Percentiles rank a stretch among this genome's conserved stretches.
These are phyloP conservation scores for Pterula multifida DNA, from an alignment of 1,284 basidiomycete genomes.

Conservation along the genomic window DNA sequence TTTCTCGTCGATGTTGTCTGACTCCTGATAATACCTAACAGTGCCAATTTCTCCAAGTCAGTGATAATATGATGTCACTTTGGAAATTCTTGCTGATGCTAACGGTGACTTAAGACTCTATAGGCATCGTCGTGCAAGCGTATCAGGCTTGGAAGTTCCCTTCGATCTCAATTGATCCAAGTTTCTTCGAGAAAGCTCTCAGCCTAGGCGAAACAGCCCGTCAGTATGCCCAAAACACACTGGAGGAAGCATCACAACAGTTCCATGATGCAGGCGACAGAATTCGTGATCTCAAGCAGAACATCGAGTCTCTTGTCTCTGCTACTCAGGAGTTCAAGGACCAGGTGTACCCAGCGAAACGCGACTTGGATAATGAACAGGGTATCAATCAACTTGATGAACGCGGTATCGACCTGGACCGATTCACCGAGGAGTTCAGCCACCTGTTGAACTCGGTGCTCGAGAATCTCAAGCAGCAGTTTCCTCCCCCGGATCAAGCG, in stretches of 20 bases:
- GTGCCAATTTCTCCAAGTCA: too few relatives aligned
- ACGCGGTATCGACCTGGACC: not conserved
- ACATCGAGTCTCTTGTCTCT: not conserved
- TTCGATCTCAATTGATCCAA: not conserved
- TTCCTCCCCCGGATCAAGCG: slow-evolving; percentile 14
- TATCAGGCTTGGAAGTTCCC: too few relatives aligned
- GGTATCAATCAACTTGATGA: not conserved
- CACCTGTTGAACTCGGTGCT: slow-evolving; percentile 6
- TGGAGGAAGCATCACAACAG: not conserved
- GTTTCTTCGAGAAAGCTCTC: not conserved
- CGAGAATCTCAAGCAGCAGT: slow-evolving; percentile 11
- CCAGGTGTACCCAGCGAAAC: not conserved
- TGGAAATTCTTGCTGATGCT: too few relatives aligned
- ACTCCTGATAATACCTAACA: too few relatives aligned
- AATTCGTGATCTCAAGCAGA: not conserved
- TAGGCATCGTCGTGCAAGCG: too few relatives aligned
- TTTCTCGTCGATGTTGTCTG: too few relatives aligned
- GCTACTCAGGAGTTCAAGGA: not conserved
- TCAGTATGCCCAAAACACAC: not conserved
- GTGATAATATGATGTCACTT: too few relatives aligned
- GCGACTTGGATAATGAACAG: not conserved
- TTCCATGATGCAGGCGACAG: not conserved
- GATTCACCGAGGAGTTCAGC: not conserved
- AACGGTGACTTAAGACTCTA: too few relatives aligned
- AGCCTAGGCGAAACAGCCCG: not conserved